Evolutionary conservation across 2,329 filamentous ascomycete genomes (phyloP).

Genomic region (Lojkania enalia): DNA sequence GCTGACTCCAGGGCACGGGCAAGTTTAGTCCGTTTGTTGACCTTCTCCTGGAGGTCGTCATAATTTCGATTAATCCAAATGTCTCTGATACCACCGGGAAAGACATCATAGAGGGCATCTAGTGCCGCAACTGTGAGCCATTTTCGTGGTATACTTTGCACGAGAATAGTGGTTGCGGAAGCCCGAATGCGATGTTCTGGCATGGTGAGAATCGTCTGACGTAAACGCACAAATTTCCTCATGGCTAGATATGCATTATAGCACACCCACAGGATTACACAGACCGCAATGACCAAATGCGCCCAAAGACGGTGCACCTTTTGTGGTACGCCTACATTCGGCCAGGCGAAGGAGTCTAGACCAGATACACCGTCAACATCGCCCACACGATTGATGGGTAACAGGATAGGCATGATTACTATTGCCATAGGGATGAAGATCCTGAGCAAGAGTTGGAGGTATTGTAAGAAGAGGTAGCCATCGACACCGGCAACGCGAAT

Average conservation of each 20-base stretch:
- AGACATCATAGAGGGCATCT: constrained; percentile 86
- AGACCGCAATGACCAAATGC: constrained; percentile 77
- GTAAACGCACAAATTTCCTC: constrained; percentile 84
- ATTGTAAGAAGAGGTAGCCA: constrained; percentile 96
- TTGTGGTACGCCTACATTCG: constrained; percentile 68
- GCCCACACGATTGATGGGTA: constrained; percentile 80
- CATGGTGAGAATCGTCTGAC: constrained; percentile 91
- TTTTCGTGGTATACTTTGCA: constrained; percentile 85
- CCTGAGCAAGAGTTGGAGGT: constrained; percentile 80
- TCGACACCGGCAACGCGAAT: constrained; percentile 96
- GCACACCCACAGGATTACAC: constrained; percentile 82
- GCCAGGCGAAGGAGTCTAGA: constrained; percentile 82
- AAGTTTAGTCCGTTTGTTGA: constrained; percentile 71
- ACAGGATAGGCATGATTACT: constrained; percentile 79
- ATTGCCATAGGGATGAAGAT: constrained; percentile 85
- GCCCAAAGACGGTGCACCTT: constrained; percentile 77
- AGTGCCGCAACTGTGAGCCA: constrained; percentile 87
- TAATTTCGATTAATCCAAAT: constrained; percentile 96
- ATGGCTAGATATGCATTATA: constrained; percentile 86
- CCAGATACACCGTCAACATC: constrained; percentile 58
- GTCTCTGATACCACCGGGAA: constrained; percentile 91
- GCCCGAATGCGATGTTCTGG: constrained; percentile 91
- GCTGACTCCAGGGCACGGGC: constrained; percentile 75
- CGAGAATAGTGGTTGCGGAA: constrained; percentile 92
- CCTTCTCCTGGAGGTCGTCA: constrained; percentile 80